Evolutionary conservation across 345 rosid genomes (phyloP), one percentile per base, ranked within the genome.

Genomic region (Litchi chinensis): DNA sequence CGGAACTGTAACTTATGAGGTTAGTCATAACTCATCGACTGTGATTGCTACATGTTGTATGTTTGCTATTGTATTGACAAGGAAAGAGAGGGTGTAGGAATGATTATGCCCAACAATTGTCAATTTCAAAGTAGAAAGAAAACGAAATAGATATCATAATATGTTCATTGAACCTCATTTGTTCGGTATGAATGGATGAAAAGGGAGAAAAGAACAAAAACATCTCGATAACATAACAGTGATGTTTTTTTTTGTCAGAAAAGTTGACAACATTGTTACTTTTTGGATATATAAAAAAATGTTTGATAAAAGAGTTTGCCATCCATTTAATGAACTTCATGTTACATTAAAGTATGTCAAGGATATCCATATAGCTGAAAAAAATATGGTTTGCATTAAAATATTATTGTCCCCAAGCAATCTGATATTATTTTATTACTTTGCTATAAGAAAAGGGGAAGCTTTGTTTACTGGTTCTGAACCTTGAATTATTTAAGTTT

Each of bases 1-100:
- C 28, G 90, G 90, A 75, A 83, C 86, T 57, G 88, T 87, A 59
- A 85, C 90, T 39, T 87, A 85, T 54, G 90, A 87, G 90, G 90
- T 87, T 72, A 66, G 86, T 68, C 70, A 16, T 64, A 64, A 62
- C 5, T 46, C 52, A 46, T 32, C 37, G 12, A 46, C 8, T 50
- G 15, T n/a, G 16, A 65, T 65, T 52, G 37, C 65, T 65, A 26
- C 37, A 37, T 22, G 40, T 65, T 22, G 24, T 65, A 46, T 50
- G n/a, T 72, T 50, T 56, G 5, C 18, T 59, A 44, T 46, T 65
- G 46, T 28, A 3, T 19, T n/a, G 59, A 24, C 1, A 10, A 64
- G 13, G 62, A 19, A 28, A 21, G 56, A 59, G 39, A 70, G 22
- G n/a, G 21, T 32, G 43, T 43, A 44, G 57, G 77, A 11, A 54